These are phyloP conservation scores for Echium plantagineum DNA, from an alignment of 257 asterid genomes.

Conservation along the genomic window DNA sequence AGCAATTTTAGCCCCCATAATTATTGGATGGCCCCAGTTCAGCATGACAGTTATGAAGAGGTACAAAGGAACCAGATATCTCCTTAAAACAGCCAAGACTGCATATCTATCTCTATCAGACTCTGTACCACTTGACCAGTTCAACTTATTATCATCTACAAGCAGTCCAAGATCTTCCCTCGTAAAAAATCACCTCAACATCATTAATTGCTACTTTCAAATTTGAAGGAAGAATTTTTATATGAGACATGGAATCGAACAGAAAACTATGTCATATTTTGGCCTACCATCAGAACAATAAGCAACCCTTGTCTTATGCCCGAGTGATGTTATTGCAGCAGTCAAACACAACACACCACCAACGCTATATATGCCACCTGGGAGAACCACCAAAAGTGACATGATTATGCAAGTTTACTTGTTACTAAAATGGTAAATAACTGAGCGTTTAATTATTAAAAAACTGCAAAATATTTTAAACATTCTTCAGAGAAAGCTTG, in stretches of 20 bases:
- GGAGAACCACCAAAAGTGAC: slow-evolving; percentile 10
- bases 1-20: slow-evolving; percentile 23
- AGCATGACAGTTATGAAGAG: slow-evolving; percentile 20
- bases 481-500: too few species aligned
- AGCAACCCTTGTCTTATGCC: slow-evolving; percentile 14
- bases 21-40: slow-evolving; percentile 44
- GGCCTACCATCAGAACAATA: slow-evolving; percentile 29
- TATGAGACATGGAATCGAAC: too few species aligned
- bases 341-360: slow-evolving; percentile 17
- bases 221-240: too few species aligned
- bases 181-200: not conserved
- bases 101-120: slow-evolving; percentile 12
- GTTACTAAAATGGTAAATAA: not conserved
- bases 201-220: not conserved
- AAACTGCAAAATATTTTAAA: too few species aligned
- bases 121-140: slow-evolving; percentile 9
- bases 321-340: slow-evolving; percentile 20
- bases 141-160: slow-evolving; percentile 12
- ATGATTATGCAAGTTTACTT: not conserved
- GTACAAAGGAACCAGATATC: slow-evolving; percentile 28
- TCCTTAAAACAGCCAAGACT: slow-evolving; percentile 16
- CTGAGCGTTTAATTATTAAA: too few species aligned
- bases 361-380: slow-evolving; percentile 15
- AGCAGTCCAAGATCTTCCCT: slow-evolving; percentile 18
- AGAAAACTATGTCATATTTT: too few species aligned